Conservation (phyloP, 345 rosid genomes). For the Mangifera indica region DNA sequence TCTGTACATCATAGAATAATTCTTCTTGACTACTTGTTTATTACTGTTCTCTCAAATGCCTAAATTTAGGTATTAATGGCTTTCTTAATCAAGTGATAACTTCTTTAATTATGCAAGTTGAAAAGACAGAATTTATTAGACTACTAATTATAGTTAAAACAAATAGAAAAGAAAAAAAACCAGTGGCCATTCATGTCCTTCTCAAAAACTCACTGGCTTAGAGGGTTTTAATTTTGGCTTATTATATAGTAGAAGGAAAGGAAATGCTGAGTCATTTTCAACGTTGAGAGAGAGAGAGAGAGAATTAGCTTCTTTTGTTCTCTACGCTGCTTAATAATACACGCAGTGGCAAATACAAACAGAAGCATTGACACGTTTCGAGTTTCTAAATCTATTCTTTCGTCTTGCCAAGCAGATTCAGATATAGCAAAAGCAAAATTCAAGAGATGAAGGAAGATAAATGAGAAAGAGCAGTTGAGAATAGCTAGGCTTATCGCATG, state of each 20-base stretch:
- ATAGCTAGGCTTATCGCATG: constrained; percentile 66
- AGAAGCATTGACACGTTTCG: constrained; percentile 44
- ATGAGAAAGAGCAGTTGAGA: constrained; percentile 39
- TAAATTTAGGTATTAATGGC: background rate
- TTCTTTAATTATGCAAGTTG: background rate
- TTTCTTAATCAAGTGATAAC: background rate
- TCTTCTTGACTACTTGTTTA: background rate
- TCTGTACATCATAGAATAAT: background rate
- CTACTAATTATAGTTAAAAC: constrained; percentile 20
- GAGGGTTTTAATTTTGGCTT: constrained; percentile 11
- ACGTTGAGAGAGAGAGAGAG: constrained; percentile 20
- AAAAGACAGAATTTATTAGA: constrained; percentile 15
- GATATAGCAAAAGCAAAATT: constrained; percentile 18
- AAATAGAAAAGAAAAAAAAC: background rate
- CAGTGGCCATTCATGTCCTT: constrained; percentile 36
- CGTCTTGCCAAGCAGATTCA: constrained; percentile 21
- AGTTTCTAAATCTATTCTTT: constrained; percentile 14
- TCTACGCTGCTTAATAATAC: constrained; percentile 52
- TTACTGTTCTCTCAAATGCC: background rate
- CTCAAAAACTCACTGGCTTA: constrained; percentile 4
- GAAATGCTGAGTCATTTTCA: constrained; percentile 45
- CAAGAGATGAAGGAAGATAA: constrained; percentile 41
- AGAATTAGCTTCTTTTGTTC: constrained; percentile 60
- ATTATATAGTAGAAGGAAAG: constrained; percentile 21
- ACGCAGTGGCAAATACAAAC: constrained; percentile 43